Percentiles rank a stretch among this genome's conserved stretches.
Evolutionary conservation across 1,139 yeast species (phyloP).

Genomic region (Schwanniomyces etchellsii): DNA sequence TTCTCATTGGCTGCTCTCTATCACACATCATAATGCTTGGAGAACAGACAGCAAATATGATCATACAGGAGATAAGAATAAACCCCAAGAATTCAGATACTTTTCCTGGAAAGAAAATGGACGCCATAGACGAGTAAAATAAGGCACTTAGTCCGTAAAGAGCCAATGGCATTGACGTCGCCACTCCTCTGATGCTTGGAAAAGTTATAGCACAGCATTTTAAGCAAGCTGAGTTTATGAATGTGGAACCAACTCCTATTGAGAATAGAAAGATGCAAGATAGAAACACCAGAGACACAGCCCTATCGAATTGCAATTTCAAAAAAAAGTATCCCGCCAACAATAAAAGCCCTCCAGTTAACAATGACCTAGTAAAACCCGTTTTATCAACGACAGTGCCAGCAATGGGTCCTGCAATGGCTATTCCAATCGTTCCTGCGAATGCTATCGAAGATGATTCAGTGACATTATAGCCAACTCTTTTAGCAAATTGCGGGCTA

Average conservation of each 20-base stretch:
- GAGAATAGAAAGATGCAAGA: conserved; percentile 35
- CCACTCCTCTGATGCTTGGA: conserved; percentile 53
- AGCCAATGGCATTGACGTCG: conserved; percentile 56
- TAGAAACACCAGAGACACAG: conserved; percentile 21
- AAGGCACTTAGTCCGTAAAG: conserved; percentile 57
- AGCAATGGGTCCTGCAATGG: conserved; percentile 52
- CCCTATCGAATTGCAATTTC: conserved; percentile 37
- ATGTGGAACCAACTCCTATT: conserved; percentile 53
- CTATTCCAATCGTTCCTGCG: conserved; percentile 55
- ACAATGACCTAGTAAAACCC: conserved; percentile 43
- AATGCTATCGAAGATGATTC: conserved; percentile 53
- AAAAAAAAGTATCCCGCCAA: conserved; percentile 42
- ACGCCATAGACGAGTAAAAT: conserved; percentile 46
- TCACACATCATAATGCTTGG: conserved; percentile 46
- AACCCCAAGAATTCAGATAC: conserved; percentile 46
- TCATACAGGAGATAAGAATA: conserved; percentile 35
- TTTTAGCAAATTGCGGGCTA: conserved; percentile 58
- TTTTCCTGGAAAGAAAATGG: conserved; percentile 44
- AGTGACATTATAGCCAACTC: conserved; percentile 47
- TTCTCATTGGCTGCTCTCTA: conserved; percentile 18
- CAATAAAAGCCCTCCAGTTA: conserved; percentile 39
- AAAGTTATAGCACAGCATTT: conserved; percentile 55
- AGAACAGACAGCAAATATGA: conserved; percentile 35
- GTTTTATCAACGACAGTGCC: conserved; percentile 53
- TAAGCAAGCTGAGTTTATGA: conserved; percentile 45